These are phyloP conservation scores for Rhinocladiella similis DNA, from an alignment of 2,329 filamentous ascomycete genomes.

Conservation along the genomic window DNA sequence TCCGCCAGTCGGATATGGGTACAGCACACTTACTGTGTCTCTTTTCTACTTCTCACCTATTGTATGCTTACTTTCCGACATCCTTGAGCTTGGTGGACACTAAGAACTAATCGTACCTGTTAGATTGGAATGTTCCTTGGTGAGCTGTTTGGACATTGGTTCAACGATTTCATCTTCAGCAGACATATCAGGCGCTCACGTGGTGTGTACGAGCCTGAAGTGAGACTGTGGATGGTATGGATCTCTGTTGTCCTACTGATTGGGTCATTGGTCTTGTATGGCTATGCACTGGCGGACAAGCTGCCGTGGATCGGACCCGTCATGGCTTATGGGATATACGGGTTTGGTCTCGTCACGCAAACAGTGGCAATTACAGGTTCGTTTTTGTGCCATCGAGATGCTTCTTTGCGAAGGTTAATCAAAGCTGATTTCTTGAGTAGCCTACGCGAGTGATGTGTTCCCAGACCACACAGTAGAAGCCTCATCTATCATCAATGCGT, in stretches of 20 bases:
- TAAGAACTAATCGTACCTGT: too few species aligned
- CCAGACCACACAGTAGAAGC: neutral
- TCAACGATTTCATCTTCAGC: neutral
- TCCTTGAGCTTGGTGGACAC: too few species aligned
- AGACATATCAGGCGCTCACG: neutral
- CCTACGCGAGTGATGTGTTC: slow-evolving; percentile 12
- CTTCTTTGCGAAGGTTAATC: too few species aligned
- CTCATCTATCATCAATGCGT: neutral
- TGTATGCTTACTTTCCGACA: neutral
- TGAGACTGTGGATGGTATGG: neutral
- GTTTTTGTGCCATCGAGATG: neutral
- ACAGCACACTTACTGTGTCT: neutral
- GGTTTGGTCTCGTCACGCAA: neutral
- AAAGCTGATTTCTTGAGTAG: neutral
- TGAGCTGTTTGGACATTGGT: neutral
- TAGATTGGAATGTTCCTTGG: neutral
- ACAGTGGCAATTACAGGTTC: neutral
- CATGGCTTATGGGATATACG: neutral
- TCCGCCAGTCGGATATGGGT: neutral
- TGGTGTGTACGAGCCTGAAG: neutral
- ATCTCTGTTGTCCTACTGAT: neutral
- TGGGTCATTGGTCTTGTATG: neutral
- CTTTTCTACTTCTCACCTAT: neutral
- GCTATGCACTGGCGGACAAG: neutral
- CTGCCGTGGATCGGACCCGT: neutral